phyloP scores from a whole-genome alignment of 2,329 filamentous ascomycete genomes.

The Dactylella cylindrospora region DNA sequence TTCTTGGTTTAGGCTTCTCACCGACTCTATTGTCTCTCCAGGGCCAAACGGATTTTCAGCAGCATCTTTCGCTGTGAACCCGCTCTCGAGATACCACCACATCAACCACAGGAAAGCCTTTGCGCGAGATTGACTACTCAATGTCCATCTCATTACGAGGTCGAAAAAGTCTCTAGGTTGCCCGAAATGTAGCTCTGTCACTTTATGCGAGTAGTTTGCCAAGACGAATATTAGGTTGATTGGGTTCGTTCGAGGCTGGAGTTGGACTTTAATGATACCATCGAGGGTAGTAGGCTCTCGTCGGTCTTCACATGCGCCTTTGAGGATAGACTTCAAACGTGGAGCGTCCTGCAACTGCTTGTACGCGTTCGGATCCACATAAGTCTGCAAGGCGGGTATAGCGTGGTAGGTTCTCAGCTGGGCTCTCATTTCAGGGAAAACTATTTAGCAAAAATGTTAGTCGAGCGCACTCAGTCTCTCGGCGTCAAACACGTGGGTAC shows the following conservation, averaged over 20 bases:
- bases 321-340: slow-evolving; percentile 91
- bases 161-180: slow-evolving; percentile 89
- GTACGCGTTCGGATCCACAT: slow-evolving; percentile 92
- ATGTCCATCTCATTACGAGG: slow-evolving; percentile 84
- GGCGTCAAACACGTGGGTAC: slow-evolving; percentile 49
- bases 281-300: slow-evolving; percentile 81
- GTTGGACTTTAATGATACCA: slow-evolving; percentile 56
- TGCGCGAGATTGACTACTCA: slow-evolving; percentile 79
- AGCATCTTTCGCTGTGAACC: slow-evolving; percentile 85
- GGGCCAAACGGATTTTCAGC: slow-evolving; percentile 85
- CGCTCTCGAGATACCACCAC: slow-evolving; percentile 98
- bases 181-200: slow-evolving; percentile 90
- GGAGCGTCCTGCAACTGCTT: slow-evolving; percentile 97
- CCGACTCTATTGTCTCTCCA: slow-evolving; percentile 50
- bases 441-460: slow-evolving; percentile 55
- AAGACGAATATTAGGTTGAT: slow-evolving; percentile 97
- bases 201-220: slow-evolving; percentile 81
- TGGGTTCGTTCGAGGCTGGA: slow-evolving; percentile 91
- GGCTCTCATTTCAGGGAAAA: slow-evolving; percentile 98
- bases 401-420: slow-evolving; percentile 97
- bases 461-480: slow-evolving; percentile 31
- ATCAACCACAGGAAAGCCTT: slow-evolving; percentile 94
- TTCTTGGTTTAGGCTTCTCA: slow-evolving; percentile 45
- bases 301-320: slow-evolving; percentile 89
- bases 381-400: slow-evolving; percentile 91